Percentiles rank a stretch among this genome's conserved stretches.
phyloP scores from a whole-genome alignment of 2,329 filamentous ascomycete genomes.

The Penicillium crustosum region DNA sequence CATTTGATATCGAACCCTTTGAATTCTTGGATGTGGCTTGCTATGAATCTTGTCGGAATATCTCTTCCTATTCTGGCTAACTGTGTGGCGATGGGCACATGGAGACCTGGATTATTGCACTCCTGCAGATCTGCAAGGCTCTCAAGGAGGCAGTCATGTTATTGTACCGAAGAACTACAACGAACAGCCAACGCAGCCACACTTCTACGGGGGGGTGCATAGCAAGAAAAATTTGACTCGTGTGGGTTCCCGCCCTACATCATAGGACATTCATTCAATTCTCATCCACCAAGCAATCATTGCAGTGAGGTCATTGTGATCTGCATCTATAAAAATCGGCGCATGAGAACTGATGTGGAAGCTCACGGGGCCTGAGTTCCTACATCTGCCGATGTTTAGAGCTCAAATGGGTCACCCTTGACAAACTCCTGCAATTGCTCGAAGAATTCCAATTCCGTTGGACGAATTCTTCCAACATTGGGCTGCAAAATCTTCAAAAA shows the following conservation, averaged over 20 bases:
- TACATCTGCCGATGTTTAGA: not conserved
- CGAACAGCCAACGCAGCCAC: not conserved
- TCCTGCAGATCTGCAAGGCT: not conserved
- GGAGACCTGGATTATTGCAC: not conserved
- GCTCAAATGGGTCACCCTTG: not conserved
- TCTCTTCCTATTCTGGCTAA: not conserved
- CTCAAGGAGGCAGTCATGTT: not conserved
- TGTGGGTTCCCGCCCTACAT: not conserved
- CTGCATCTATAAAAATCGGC: not conserved
- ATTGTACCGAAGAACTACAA: not conserved
- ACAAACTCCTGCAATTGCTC: not conserved
- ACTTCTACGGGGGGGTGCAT: not conserved
- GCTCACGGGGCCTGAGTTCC: not conserved
- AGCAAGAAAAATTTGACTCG: not conserved
- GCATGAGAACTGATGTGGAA: not conserved
- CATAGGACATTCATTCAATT: not conserved
- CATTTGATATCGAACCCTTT: not conserved
- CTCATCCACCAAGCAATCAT: not conserved
- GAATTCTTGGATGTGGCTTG: not conserved
- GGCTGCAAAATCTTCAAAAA: not conserved
- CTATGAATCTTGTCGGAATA: slow-evolving; percentile 1
- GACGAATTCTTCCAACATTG: not conserved
- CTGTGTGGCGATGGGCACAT: not conserved
- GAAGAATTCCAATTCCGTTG: not conserved
- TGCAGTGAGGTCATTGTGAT: not conserved